Evolutionary conservation across 2,329 filamentous ascomycete species (phyloP), one percentile per base, ranked within the genome.

Genomic region (Fusarium zealandicum): DNA sequence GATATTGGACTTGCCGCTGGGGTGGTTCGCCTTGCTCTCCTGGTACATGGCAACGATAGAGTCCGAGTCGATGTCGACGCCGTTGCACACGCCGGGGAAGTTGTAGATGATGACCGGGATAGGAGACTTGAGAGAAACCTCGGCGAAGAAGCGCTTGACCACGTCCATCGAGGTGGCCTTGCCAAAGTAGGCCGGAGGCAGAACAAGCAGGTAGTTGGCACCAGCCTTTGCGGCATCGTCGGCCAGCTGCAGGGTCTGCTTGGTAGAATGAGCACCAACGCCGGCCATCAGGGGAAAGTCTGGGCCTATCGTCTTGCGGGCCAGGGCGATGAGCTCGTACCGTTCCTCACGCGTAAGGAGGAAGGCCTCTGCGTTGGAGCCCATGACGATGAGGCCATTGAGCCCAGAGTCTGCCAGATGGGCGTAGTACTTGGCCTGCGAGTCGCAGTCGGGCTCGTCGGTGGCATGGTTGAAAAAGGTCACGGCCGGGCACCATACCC

Each of bases 261-360:
- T 79, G 3, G 84, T 88, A 13, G 84, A 87, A 70, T 89, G 86
- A 1, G 82, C 85, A 14, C 84, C 80, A 6, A 85, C 82, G 28
- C 87, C 87, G 76, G 43, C 92, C 80, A 95, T 92, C 61, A 96
- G 80, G 25, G 93, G 92, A 73, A 93, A 96, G 73, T 93, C 88
- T 0, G 91, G 90, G 0, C 93, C 92, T 40, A 96, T 88, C 43
- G 85, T 85, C 69, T 91, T 88, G 51, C 92, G 85, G 72, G 86
- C 87, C 10, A 81, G 75, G 22, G 74, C 69, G 18, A 90, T 77
- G n/a, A 88, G 78, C 33, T 76, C 74, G 40, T 74, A 74, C 51
- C 84, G 78, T 71, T 87, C 84, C 60, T 84, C 79, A n/a, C 82
- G 81, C 11, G 82, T 85, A 35, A 84, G 69, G 33, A 84, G 78